Base-by-base conservation (phyloP, 345 rosid genomes). In the Lepidium aucheri region DNA sequence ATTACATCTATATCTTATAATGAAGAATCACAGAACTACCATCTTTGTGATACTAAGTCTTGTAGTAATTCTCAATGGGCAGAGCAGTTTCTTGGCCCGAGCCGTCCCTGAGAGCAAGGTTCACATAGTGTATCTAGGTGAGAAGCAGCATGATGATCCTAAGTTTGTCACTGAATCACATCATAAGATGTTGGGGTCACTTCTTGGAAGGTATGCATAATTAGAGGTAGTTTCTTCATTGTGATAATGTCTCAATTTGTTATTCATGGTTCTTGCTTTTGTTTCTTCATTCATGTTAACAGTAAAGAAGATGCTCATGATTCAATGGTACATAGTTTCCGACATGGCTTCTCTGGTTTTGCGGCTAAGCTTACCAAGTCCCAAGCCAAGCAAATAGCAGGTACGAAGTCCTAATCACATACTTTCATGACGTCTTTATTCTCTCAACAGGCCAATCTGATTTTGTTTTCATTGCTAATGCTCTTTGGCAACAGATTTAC, bases 281-380 rank as follows among this genome's bases (percentile, higher is more conserved):
- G 42, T 11, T 32, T 45, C 50, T 63, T 53, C 61, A 46, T 41
- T 55, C 69, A 22, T 53, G 56, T 60, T 41, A 3, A 44, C 80
- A 86, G 86, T 52, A 59, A 72, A 4, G 75, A 77, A 42, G 65
- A 38, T 43, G 82, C 85, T 2, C 57, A 59, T 69, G 73, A 75
- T 11, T 75, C 86, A 35, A 77, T 86, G 44, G 65, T 83, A 53
- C 82, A 81, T 55, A 78, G 85, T 22, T 83, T 78, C 62, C 63
- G 72, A 34, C 77, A 68, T 24, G 68, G 75, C 22, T 76, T 86
- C 67, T 82, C 82, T 34, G 91, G 91, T 34, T 83, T 83, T 1
- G 79, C 79, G 0, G 86, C 86, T 7, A 64, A 60, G 36, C 77
- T 85, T 14, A 79, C 75, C 11, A 68, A 75, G 15, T 78, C 74